These are phyloP conservation scores for Zasmidium cellare DNA, from an alignment of 2,329 filamentous ascomycete genomes.

Conservation along the genomic window DNA sequence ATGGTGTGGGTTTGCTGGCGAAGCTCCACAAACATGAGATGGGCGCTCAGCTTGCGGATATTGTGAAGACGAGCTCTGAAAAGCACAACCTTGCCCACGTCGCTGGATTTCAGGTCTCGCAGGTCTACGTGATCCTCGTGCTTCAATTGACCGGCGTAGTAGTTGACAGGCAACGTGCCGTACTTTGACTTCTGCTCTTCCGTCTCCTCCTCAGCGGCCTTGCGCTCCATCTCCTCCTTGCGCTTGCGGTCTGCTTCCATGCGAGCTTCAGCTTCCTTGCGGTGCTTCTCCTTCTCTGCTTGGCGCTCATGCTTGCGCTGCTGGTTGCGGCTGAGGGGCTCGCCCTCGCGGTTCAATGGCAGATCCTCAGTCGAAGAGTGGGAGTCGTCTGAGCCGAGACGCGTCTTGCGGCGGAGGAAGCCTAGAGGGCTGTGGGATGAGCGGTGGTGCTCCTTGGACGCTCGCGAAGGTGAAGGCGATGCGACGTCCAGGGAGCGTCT, in stretches of 20 bases:
- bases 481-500: constrained; percentile 18
- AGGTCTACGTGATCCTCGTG: constrained; percentile 51
- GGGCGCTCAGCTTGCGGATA: constrained; percentile 76
- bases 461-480: constrained; percentile 20
- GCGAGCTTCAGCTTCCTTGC: constrained; percentile 45
- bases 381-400: constrained; percentile 32
- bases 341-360: constrained; percentile 51
- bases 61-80: constrained; percentile 77
- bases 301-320: constrained; percentile 50
- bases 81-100: constrained; percentile 59
- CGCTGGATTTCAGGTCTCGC: constrained; percentile 51
- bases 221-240: constrained; percentile 49
- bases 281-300: constrained; percentile 46
- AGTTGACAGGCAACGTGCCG: constrained; percentile 59
- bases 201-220: constrained; percentile 55
- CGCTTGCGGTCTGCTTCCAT: constrained; percentile 47
- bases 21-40: constrained; percentile 81
- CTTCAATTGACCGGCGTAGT: constrained; percentile 55
- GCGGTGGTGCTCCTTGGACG: constrained; percentile 30
- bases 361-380: constrained; percentile 37
- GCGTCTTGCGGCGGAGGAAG: constrained; percentile 33
- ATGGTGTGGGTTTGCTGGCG: constrained; percentile 81
- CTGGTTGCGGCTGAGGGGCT: constrained; percentile 52
- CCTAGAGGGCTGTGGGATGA: constrained; percentile 35
- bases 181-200: constrained; percentile 60